Conservation (phyloP, 1,284 basidiomycete genomes). For the Pulveroboletus sp. region DNA sequence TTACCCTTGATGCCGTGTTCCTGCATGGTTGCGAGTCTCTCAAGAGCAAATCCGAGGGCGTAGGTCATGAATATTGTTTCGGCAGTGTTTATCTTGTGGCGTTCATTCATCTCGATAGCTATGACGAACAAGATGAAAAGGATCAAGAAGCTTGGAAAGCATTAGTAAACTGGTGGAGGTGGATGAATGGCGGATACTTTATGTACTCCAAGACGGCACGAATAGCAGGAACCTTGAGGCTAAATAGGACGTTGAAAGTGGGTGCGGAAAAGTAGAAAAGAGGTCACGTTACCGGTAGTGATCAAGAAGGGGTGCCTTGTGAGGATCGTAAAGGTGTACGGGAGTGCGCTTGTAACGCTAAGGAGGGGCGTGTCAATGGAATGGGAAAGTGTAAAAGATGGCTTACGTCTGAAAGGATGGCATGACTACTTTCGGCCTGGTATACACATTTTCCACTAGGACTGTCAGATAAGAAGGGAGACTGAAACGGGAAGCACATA, state of each 20-base stretch:
- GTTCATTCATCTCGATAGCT: constrained; percentile 75
- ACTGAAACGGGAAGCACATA: constrained; percentile 35
- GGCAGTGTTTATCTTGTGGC: constrained; percentile 58
- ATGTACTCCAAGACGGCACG: constrained; percentile 86
- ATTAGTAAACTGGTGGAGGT: constrained; percentile 60
- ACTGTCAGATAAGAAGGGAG: constrained; percentile 8
- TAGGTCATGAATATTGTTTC: constrained; percentile 84
- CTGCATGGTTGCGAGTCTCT: constrained; percentile 92
- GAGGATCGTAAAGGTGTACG: constrained; percentile 92
- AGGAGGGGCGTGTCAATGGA: not conserved
- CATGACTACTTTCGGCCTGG: constrained; percentile 82
- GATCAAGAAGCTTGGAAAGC: constrained; percentile 66
- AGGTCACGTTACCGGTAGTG: constrained; percentile 86
- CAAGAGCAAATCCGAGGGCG: constrained; percentile 84
- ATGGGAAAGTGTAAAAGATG: not conserved
- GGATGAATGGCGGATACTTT: constrained; percentile 52
- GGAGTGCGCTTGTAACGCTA: constrained; percentile 93
- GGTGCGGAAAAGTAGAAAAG: not conserved
- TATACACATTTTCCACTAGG: constrained; percentile 85
- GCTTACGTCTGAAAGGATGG: constrained; percentile 82
- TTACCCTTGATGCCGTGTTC: constrained; percentile 86
- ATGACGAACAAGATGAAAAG: constrained; percentile 83
- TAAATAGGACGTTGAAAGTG: constrained; percentile 33
- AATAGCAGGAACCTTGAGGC: constrained; percentile 90
- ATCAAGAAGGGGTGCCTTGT: constrained; percentile 88